Evolutionary conservation across 495 filamentous ascomycete species (phyloP), one percentile per base, ranked within the genome.

Genomic region (Trichoderma virens): DNA sequence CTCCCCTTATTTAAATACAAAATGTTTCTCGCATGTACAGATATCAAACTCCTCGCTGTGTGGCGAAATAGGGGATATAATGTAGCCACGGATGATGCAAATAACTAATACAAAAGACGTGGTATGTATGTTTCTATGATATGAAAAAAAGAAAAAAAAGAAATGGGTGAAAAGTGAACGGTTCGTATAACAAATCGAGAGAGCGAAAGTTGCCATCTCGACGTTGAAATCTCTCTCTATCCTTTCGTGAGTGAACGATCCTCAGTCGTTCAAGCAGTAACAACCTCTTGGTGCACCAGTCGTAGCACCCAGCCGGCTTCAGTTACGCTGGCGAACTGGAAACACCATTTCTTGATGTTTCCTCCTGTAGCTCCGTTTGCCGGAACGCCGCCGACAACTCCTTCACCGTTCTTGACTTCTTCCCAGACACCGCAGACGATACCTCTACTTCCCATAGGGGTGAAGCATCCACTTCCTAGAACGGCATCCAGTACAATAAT

Each of bases 391-490:
- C 90, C 90, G 20, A 87, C 78, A 65, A 83, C 80, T 0, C 88
- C 89, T 69, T 87, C 82, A 66, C 85, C 82, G 28, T 88, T 90
- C 27, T 86, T 79, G 45, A 87, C 80, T 70, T 94, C 90, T 70
- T 93, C 89, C 84, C 92, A 91, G 13, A 98, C 87, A 63, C 86
- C 92, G 60, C 95, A 81, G 16, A 92, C 90, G 69, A 98, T 91
- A 8, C 94, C 94, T 47, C 86, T 89, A 60, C 88, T 79, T 0
- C 89, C 93, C 32, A 96, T 80, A 8, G 90, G 81, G 70, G 92
- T 89, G 71, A 98, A 98, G 62, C 88, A 90, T 67, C 83, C 88
- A 73, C 90, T 89, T 4, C 87, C 88, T 3, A 98, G 78, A 65
- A 91, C 90, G 2, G 88, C 90, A 73, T 98, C 94, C 0, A 98